Evolutionary conservation across 2,329 filamentous ascomycete genomes (phyloP), one percentile per base, ranked within the genome.

Genomic region (Penicillium sp.): DNA sequence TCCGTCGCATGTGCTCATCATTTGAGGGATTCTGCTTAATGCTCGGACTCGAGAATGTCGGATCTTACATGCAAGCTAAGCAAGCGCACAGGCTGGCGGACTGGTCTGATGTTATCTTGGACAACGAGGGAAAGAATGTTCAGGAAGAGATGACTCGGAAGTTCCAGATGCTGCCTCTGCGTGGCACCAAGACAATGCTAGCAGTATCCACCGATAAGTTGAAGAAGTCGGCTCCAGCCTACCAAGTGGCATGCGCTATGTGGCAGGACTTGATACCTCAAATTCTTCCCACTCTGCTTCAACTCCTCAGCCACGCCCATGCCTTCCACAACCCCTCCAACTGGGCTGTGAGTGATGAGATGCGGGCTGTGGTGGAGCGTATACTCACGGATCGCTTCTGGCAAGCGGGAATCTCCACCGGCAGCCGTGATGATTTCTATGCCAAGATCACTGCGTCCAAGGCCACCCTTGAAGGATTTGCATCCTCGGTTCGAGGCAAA

Each of bases 401-500:
- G 93, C 93, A 98, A 75, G 89, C 91, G 6, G 93, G 93, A 8
- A 98, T 98, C 44, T 97, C 93, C 0, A 88, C 86, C 54, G 93
- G 95, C 24, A 97, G 89, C 61, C 90, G 93, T 67, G 93, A 97
- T 55, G 92, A 97, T 50, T 98, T 98, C 67, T 97, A 96, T 69
- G 88, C 89, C 28, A 83, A 89, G 35, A 92, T 98, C 2, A 83
- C 89, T 48, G 87, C 89, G 28, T 95, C 93, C 48, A 95, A 90
- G 70, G 81, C 81, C 35, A 95, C 90, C 0, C 82, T 95, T 49
- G 93, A 98, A 70, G 93, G 93, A 0, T 87, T 98, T 55, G 92
- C 91, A 5, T 97, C 92, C 1, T 91, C 90, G 0, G 89, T 98
- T 37, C 84, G 93, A 46, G 92, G 91, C 1, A 87, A 91, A 2